Percentiles rank a stretch among this genome's conserved stretches.
Evolutionary conservation across 257 asterid species (phyloP).

Genomic region (Osmanthus fragrans): DNA sequence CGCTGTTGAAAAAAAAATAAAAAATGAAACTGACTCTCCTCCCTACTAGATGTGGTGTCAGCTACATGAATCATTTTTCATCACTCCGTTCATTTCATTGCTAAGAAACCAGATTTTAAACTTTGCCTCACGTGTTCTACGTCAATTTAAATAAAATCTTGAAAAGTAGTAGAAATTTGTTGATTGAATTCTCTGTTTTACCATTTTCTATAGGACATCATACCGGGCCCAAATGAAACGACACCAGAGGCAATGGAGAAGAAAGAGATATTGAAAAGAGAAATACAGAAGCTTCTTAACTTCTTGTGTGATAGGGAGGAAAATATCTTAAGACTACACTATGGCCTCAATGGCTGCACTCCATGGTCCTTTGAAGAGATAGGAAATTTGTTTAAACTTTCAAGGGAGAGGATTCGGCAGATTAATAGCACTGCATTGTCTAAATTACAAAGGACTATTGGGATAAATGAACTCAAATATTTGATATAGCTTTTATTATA

Average conservation of each 20-base stretch:
- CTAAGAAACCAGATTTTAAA: not conserved
- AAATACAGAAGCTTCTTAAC: slow-evolving; percentile 45
- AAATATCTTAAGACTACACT: slow-evolving; percentile 43
- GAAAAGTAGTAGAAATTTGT: not conserved
- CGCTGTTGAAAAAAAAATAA: too few relatives aligned
- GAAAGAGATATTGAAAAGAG: slow-evolving; percentile 41
- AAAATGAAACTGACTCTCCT: too few relatives aligned
- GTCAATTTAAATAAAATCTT: too few relatives aligned
- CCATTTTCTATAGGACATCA: slow-evolving; percentile 43
- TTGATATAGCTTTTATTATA: slow-evolving; percentile 28
- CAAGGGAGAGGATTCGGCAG: slow-evolving; percentile 79
- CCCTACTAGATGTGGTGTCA: not conserved
- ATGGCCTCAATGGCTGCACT: slow-evolving; percentile 51
- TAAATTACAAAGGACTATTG: slow-evolving; percentile 36
- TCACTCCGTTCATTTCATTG: not conserved
- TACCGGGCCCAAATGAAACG: slow-evolving; percentile 55
- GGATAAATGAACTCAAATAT: slow-evolving; percentile 40
- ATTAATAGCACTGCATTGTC: slow-evolving; percentile 50
- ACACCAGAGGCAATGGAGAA: slow-evolving; percentile 59
- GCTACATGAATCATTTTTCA: not conserved
- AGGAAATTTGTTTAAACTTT: slow-evolving; percentile 48
- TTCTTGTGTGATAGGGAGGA: slow-evolving; percentile 55
- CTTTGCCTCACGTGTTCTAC: not conserved
- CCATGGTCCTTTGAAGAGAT: slow-evolving; percentile 64
- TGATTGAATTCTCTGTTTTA: not conserved